A percentile compares a stretch with the other conserved stretches of the same genome.
phyloP scores from a whole-genome alignment of 2,329 filamentous ascomycete genomes.

The Penicillium frequentans region DNA sequence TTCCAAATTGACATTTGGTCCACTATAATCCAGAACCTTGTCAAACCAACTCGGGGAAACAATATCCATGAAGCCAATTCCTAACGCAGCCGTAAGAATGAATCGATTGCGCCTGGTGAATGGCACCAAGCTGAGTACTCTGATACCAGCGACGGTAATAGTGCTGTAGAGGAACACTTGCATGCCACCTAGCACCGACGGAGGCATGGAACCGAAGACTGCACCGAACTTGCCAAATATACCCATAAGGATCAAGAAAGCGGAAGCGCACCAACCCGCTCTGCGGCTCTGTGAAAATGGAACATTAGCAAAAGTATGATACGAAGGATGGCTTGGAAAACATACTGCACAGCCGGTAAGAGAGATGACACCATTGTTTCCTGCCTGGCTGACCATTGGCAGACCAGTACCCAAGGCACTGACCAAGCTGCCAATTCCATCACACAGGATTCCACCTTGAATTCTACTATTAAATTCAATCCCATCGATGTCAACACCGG shows the following conservation, averaged over 20 bases:
- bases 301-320: not conserved
- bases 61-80: constrained; percentile 71
- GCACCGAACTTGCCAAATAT: constrained; percentile 82
- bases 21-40: constrained; percentile 71
- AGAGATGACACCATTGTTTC: constrained; percentile 83
- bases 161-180: constrained; percentile 78
- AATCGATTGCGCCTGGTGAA: constrained; percentile 82
- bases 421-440: constrained; percentile 73
- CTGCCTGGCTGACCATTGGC: constrained; percentile 76
- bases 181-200: constrained; percentile 67
- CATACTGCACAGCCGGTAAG: constrained; percentile 69
- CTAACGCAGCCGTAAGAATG: constrained; percentile 72
- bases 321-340: not conserved
- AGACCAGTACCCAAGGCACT: constrained; percentile 77
- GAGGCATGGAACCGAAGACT: constrained; percentile 72
- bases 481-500: constrained; percentile 62
- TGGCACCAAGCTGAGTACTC: constrained; percentile 69
- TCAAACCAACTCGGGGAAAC: constrained; percentile 67
- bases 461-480: constrained; percentile 64
- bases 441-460: constrained; percentile 69
- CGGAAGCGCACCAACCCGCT: constrained; percentile 74
- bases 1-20: constrained; percentile 64
- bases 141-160: constrained; percentile 74
- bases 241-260: constrained; percentile 78
- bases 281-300: constrained; percentile 59